These are phyloP conservation scores for Ustulina deusta DNA, from an alignment of 2,329 filamentous ascomycete species.

Conservation along the genomic window DNA sequence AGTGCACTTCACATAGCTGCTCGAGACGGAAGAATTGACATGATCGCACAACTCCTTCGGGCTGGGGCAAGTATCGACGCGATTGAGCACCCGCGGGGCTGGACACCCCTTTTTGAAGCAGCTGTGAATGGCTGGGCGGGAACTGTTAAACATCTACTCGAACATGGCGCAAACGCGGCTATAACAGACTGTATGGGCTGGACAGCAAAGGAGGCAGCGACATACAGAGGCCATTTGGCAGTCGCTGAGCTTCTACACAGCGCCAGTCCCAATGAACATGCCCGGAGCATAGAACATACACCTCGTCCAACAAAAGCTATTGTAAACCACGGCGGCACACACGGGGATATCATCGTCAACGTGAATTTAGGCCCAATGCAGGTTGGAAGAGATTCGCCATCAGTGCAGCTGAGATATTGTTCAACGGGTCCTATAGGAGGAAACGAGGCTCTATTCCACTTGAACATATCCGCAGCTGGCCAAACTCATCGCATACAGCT, in stretches of 20 bases:
- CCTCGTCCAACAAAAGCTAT: not conserved
- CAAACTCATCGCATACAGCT: constrained; percentile 36
- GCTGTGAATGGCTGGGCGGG: constrained; percentile 46
- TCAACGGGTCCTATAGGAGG: not conserved
- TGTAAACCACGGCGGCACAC: not conserved
- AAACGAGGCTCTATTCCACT: constrained; percentile 6
- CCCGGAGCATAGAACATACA: not conserved
- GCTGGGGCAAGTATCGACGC: constrained; percentile 37
- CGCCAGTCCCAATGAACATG: too few species aligned
- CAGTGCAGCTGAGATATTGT: constrained; percentile 5
- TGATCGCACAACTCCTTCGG: constrained; percentile 24
- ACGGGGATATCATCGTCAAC: not conserved
- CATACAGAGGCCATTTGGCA: constrained; percentile 51
- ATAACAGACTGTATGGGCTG: constrained; percentile 48
- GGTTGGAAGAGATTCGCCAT: constrained; percentile 11
- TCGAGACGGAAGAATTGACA: constrained; percentile 36
- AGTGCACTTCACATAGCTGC: constrained; percentile 47
- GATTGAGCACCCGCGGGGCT: constrained; percentile 43
- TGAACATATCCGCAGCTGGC: constrained; percentile 34
- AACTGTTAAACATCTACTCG: constrained; percentile 47
- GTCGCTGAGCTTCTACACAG: constrained; percentile 42
- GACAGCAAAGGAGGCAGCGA: constrained; percentile 53
- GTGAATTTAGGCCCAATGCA: constrained; percentile 29
- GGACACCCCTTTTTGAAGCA: constrained; percentile 53
- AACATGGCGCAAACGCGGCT: constrained; percentile 44